phyloP scores from a whole-genome alignment of 208 protist genomes.

The Leishmania guyanensis region DNA sequence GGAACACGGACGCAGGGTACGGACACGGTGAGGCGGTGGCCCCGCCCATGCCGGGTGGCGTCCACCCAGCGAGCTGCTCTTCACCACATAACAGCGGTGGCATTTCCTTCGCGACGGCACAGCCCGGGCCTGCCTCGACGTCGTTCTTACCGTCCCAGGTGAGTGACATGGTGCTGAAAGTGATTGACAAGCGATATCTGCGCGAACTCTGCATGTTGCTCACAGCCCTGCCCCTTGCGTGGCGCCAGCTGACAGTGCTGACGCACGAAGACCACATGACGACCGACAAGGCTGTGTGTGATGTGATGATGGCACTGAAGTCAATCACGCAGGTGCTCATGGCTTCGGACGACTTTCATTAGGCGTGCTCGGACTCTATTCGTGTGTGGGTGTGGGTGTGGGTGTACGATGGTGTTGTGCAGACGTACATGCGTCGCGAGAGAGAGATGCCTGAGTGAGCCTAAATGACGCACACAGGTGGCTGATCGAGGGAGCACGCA shows the following conservation, averaged over 20 bases:
- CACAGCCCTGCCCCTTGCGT: constrained; percentile 58
- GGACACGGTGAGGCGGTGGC: not conserved
- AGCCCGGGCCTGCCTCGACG: not conserved
- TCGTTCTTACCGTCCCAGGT: constrained; percentile 17
- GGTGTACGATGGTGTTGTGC: not conserved
- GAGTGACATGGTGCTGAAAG: constrained; percentile 42
- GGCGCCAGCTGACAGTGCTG: constrained; percentile 50
- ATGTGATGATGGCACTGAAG: constrained; percentile 68
- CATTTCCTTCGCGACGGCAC: not conserved
- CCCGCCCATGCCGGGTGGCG: not conserved
- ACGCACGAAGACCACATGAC: constrained; percentile 55
- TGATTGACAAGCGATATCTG: constrained; percentile 58
- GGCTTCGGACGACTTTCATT: constrained; percentile 68
- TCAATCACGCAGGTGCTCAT: constrained; percentile 76
- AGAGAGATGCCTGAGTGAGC: not conserved
- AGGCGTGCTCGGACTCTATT: not conserved
- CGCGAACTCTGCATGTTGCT: constrained; percentile 73
- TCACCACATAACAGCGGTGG: not conserved
- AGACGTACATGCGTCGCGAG: not conserved
- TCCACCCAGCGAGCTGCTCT: not conserved
- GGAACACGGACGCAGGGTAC: not conserved
- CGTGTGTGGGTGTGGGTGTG: not conserved
- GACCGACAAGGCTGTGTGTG: constrained; percentile 54
- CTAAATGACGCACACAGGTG: not conserved
- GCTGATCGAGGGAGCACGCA: no score